These are phyloP conservation scores for Tetrastigma voinierianum DNA, from an alignment of 164 flowering plant genomes.

Conservation along the genomic window DNA sequence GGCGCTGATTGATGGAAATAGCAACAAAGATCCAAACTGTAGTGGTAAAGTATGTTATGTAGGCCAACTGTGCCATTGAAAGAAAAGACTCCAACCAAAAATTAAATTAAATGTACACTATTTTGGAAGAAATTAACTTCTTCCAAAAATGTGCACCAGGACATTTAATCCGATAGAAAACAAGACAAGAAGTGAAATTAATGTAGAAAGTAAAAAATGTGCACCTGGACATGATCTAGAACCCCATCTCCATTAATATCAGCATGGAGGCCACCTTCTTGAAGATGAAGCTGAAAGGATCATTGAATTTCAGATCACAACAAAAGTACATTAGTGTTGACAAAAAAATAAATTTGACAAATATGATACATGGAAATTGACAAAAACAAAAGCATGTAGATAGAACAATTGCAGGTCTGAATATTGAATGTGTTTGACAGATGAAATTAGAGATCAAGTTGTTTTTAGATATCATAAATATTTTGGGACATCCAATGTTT, in stretches of 20 bases:
- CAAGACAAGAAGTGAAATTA: background rate
- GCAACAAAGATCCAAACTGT: background rate
- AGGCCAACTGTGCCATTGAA: too few relatives aligned
- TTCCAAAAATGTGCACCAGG: too few relatives aligned
- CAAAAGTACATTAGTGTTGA: background rate
- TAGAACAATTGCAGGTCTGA: too few relatives aligned
- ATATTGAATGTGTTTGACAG: too few relatives aligned
- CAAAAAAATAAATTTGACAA: slow-evolving; percentile 1
- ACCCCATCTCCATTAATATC: slow-evolving; percentile 99
- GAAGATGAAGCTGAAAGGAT: slow-evolving; percentile 82
- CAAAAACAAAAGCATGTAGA: background rate
- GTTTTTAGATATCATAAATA: too few relatives aligned
- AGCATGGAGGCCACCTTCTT: slow-evolving; percentile 99
- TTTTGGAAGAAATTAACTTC: background rate
- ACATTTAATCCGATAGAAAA: background rate
- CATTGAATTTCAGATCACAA: slow-evolving; percentile 1
- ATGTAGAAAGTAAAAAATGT: background rate
- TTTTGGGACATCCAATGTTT: too few relatives aligned
- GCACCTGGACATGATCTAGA: slow-evolving; percentile 96
- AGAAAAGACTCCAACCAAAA: too few relatives aligned
- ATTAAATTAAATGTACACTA: background rate
- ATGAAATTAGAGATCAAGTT: too few relatives aligned
- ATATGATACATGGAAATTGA: background rate
- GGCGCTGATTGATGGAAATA: background rate
- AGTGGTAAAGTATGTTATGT: background rate